Percentiles rank a stretch among this genome's conserved stretches.
Evolutionary conservation across 108 stramenopile species (phyloP).

Genomic region (Conticribra weissflogii): DNA sequence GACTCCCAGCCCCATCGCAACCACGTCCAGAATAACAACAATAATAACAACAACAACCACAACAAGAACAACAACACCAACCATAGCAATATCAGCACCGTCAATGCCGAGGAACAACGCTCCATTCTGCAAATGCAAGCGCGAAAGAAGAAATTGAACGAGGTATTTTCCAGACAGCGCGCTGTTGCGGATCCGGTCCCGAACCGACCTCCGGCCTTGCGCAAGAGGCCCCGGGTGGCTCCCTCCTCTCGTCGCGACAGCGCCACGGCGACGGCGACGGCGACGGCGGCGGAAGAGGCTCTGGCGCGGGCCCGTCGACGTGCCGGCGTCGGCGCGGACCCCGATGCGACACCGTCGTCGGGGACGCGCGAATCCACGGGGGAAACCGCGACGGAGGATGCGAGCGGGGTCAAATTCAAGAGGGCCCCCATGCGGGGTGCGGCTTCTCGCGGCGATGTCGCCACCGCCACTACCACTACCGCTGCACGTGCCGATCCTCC

Average conservation of each 20-base stretch:
- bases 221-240: too few relatives aligned
- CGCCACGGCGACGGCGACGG: background rate
- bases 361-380: background rate
- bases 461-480: background rate
- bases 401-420: too few relatives aligned
- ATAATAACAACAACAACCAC: background rate
- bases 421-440: too few relatives aligned
- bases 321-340: background rate
- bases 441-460: too few relatives aligned
- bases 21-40: background rate
- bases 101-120: background rate
- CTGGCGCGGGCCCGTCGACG: conserved; percentile 28
- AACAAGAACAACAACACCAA: background rate
- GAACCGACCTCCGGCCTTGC: too few relatives aligned
- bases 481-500: background rate
- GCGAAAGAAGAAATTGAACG: too few relatives aligned
- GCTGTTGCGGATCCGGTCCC: too few relatives aligned
- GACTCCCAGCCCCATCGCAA: too few relatives aligned
- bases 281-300: conserved; percentile 4
- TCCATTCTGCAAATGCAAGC: too few relatives aligned
- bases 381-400: background rate
- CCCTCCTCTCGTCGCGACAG: background rate
- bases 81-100: conserved; percentile 7
- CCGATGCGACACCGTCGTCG: background rate
- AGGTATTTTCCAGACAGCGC: too few relatives aligned